Base-by-base conservation (phyloP, 768 basidiomycete genomes). In the Tephrocybe sp. region DNA sequence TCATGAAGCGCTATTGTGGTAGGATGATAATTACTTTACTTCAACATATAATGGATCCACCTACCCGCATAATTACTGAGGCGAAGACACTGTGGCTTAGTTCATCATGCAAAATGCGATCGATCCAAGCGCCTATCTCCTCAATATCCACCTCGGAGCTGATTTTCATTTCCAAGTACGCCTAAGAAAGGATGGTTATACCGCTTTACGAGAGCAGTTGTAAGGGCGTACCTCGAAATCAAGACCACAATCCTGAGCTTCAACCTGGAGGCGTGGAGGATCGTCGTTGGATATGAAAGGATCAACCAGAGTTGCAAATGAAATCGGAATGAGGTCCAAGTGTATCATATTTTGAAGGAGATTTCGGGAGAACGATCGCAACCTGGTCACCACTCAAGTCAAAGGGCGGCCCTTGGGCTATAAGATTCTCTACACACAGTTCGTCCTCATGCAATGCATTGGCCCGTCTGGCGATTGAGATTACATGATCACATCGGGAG, bases 81-180 rank as follows among this genome's bases (percentile, higher is more conserved):
- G 84, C 77, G 50, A 91, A 87, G 19, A 68, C 63, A 31, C 70
- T 63, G 54, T 91, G 88, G 49, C 72, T 76, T 25, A 69, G 71
- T 3, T 74, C 70, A 57, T 91, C 88, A 45, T 67, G 68, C 65
- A 77, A 78, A 21, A 85, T 70, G 27, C 73, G 69, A 51, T 69
- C 64, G 33, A 77, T 57, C 69, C 72, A 75, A n/a, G 50, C 42
- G 25, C 61, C 60, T 30, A 64, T 50, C 44, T 80, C 76, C 9
- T 65, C 65, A 16, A 67, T 50, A 27, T 56, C 65, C 22, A 66
- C 61, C 24, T 88, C 88, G 10, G 73, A 68, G 10, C 72, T 72
- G 24, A 90, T 62, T 59, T 78, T 85, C 6, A 72, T 72, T 38
- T 84, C 79, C 1, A 90, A 61, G 58, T 82, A 84, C 5, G 69